Conservation (phyloP, 2,329 filamentous ascomycete genomes). For the Chaetomiaceae sp. region DNA sequence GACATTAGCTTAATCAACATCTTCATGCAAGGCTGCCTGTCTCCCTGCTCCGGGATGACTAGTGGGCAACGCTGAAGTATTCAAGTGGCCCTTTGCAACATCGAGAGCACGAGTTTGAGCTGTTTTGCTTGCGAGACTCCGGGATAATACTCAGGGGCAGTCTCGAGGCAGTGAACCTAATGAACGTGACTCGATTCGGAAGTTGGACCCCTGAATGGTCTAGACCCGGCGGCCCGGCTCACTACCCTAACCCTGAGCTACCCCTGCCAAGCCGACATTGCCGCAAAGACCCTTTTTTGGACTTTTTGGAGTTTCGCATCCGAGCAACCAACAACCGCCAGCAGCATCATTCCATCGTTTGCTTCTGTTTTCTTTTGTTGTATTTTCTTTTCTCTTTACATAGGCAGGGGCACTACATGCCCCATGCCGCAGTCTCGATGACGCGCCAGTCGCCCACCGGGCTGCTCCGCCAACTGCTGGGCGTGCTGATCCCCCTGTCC, state of each 20-base stretch:
- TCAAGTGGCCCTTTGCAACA: too few species aligned
- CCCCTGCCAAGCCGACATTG: background rate
- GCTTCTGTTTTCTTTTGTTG: constrained; percentile 1
- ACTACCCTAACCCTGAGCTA: background rate
- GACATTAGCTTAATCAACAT: too few species aligned
- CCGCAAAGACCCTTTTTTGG: background rate
- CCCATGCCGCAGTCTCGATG: constrained; percentile 44
- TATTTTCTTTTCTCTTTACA: constrained; percentile 1
- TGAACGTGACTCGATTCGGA: too few species aligned
- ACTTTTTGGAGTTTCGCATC: background rate
- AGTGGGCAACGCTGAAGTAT: too few species aligned
- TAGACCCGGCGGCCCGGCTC: too few species aligned
- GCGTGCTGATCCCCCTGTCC: constrained; percentile 60
- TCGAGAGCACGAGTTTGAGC: too few species aligned
- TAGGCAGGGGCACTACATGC: background rate
- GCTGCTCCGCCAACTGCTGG: constrained; percentile 53
- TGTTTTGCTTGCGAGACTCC: too few species aligned
- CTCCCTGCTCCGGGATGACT: too few species aligned
- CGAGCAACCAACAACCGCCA: background rate
- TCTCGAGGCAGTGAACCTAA: too few species aligned
- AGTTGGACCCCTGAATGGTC: too few species aligned
- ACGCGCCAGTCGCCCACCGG: constrained; percentile 40
- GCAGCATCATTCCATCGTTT: background rate
- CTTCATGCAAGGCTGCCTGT: too few species aligned
- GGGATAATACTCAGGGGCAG: too few species aligned